phyloP scores from a whole-genome alignment of 805 yeast species.

The Ogataea angusta region DNA sequence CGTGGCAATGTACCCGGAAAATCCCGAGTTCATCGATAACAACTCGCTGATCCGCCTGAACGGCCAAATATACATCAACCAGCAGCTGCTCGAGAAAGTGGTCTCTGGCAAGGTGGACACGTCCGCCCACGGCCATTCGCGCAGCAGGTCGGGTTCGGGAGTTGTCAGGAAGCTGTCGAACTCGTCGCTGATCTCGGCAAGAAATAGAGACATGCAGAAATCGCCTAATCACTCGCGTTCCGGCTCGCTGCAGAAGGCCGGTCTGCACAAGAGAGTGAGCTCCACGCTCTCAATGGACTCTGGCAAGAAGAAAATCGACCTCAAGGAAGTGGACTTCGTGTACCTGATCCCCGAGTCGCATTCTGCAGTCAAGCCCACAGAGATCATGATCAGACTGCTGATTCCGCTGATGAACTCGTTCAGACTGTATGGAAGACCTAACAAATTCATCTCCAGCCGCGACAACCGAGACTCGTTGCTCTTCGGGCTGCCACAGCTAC shows the following conservation, averaged over 20 bases:
- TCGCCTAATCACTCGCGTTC: constrained; percentile 21
- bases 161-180: constrained; percentile 28
- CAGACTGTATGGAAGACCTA: constrained; percentile 72
- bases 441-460: constrained; percentile 56
- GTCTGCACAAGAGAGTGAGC: constrained; percentile 21
- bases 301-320: constrained; percentile 22
- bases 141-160: constrained; percentile 29
- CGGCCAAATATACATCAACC: constrained; percentile 52
- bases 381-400: constrained; percentile 67
- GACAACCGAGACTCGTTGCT: constrained; percentile 51
- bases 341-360: constrained; percentile 63
- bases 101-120: constrained; percentile 22
- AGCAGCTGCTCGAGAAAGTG: constrained; percentile 25
- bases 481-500: constrained; percentile 73
- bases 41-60: constrained; percentile 53
- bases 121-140: constrained; percentile 12
- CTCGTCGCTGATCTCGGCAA: constrained; percentile 25
- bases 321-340: constrained; percentile 28
- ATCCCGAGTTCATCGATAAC: constrained; percentile 52
- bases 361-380: constrained; percentile 67
- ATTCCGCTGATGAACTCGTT: constrained; percentile 71
- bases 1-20: constrained; percentile 59
- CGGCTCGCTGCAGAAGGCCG: constrained; percentile 9
- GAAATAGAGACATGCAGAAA: constrained; percentile 10
- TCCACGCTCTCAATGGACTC: constrained; percentile 29